Evolutionary conservation across 106 monocot genomes (phyloP).

Genomic region (Phalaenopsis equestris): DNA sequence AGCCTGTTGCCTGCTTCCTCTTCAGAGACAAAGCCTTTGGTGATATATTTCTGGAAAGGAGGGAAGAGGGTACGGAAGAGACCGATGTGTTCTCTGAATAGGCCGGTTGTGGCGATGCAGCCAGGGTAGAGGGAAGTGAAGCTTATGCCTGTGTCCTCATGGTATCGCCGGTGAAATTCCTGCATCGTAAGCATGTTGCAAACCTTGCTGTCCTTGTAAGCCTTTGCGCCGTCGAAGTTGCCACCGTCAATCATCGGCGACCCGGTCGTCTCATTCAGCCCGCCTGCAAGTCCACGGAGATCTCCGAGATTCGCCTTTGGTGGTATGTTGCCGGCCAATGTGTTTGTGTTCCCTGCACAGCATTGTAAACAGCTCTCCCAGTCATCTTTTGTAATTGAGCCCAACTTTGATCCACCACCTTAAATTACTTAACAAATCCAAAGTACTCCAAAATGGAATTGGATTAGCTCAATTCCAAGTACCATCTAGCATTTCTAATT

Average conservation of each 20-base stretch:
- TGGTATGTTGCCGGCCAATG: slow-evolving; percentile 83
- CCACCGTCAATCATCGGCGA: slow-evolving; percentile 87
- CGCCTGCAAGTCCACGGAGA: slow-evolving; percentile 56
- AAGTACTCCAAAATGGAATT: too few relatives aligned
- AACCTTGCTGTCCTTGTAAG: slow-evolving; percentile 98
- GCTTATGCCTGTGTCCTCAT: slow-evolving; percentile 82
- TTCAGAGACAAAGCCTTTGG: slow-evolving; percentile 89
- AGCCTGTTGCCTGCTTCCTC: slow-evolving; percentile 84
- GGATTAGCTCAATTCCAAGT: too few relatives aligned
- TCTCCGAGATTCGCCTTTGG: slow-evolving; percentile 93
- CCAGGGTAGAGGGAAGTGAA: slow-evolving; percentile 90
- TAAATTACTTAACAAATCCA: too few relatives aligned
- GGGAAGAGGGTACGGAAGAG: slow-evolving; percentile 86
- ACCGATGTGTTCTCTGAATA: slow-evolving; percentile 90
- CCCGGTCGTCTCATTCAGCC: slow-evolving; percentile 38
- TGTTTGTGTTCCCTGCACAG: slow-evolving; percentile 83
- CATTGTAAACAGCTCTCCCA: background rate
- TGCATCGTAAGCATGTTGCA: slow-evolving; percentile 99
- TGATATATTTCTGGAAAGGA: slow-evolving; percentile 97
- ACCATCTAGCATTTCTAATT: too few relatives aligned
- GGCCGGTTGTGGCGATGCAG: slow-evolving; percentile 91
- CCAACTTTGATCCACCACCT: too few relatives aligned
- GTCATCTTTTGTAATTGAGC: background rate
- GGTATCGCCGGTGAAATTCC: slow-evolving; percentile 85
- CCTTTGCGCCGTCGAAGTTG: slow-evolving; percentile 80